A percentile compares a stretch with the other conserved stretches of the same genome.
These are phyloP conservation scores for Holtermanniella nyarrowii DNA, from an alignment of 768 basidiomycete species.

Conservation along the genomic window DNA sequence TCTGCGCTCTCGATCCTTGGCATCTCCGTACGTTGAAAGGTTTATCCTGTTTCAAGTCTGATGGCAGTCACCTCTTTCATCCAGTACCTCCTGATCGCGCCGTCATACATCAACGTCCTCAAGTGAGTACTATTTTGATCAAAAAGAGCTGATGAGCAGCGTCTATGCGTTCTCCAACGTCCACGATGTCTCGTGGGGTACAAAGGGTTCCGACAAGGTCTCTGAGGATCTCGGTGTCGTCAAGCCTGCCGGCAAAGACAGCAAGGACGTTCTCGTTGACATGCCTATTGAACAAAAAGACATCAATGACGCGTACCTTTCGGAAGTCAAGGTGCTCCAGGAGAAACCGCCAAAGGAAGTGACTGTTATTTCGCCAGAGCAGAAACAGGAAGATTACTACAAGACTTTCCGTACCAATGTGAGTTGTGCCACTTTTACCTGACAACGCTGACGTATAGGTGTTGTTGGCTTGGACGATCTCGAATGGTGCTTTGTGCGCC, in stretches of 20 bases:
- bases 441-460: slow-evolving; percentile 45
- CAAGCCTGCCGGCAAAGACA: slow-evolving; percentile 49
- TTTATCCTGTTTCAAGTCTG: background rate
- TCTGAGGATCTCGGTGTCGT: slow-evolving; percentile 77
- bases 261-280: slow-evolving; percentile 74
- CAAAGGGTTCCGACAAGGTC: slow-evolving; percentile 84
- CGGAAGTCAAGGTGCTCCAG: slow-evolving; percentile 70
- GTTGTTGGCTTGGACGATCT: slow-evolving; percentile 75
- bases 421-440: slow-evolving; percentile 29
- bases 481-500: slow-evolving; percentile 66
- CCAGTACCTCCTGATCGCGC: slow-evolving; percentile 57
- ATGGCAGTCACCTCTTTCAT: slow-evolving; percentile 66
- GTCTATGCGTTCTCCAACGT: slow-evolving; percentile 51
- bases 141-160: slow-evolving; percentile 30
- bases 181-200: slow-evolving; percentile 68
- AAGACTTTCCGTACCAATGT: slow-evolving; percentile 74
- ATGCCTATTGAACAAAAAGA: slow-evolving; percentile 82
- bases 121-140: slow-evolving; percentile 67
- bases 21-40: slow-evolving; percentile 55
- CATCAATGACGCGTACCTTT: slow-evolving; percentile 56
- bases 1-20: slow-evolving; percentile 87
- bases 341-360: slow-evolving; percentile 69
- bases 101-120: slow-evolving; percentile 84
- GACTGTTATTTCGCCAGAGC: slow-evolving; percentile 38
- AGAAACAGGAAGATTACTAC: slow-evolving; percentile 41